Conservation (phyloP, 805 yeast genomes). For the Wickerhamomyces bisporus region DNA sequence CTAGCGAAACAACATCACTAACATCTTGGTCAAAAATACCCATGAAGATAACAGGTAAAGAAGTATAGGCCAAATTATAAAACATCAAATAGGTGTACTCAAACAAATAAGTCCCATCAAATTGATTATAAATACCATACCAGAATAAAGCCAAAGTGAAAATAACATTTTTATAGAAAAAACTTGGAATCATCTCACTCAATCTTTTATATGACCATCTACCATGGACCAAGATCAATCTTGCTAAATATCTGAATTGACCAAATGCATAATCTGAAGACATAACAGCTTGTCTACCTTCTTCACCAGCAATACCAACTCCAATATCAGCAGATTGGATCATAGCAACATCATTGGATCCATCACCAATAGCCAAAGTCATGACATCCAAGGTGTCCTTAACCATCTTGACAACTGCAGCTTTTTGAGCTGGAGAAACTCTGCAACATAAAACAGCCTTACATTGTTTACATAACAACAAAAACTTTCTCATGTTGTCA, state of each 20-base stretch:
- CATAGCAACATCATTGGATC: conserved; percentile 88
- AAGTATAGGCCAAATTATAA: conserved; percentile 77
- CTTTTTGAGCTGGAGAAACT: conserved; percentile 81
- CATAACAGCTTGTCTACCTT: conserved; percentile 86
- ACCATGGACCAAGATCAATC: conserved; percentile 70
- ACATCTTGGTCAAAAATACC: conserved; percentile 83
- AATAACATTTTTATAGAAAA: conserved; percentile 74
- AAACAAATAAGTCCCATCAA: conserved; percentile 74
- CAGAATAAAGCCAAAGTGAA: conserved; percentile 72
- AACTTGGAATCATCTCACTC: conserved; percentile 78
- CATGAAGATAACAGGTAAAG: conserved; percentile 71
- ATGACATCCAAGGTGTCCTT: conserved; percentile 68
- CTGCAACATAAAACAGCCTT: conserved; percentile 76
- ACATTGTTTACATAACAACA: conserved; percentile 72
- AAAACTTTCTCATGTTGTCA: conserved; percentile 50
- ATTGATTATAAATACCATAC: conserved; percentile 71
- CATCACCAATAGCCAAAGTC: conserved; percentile 83
- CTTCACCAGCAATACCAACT: conserved; percentile 80
- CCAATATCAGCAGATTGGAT: conserved; percentile 76
- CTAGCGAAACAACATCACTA: conserved; percentile 56
- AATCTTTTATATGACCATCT: conserved; percentile 81
- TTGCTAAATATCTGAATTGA: conserved; percentile 67
- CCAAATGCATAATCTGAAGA: conserved; percentile 83
- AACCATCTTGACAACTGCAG: conserved; percentile 68
- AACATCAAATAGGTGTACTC: conserved; percentile 79